Evolutionary conservation across 345 rosid species (phyloP).

Genomic region (Rhodamnia argentea): DNA sequence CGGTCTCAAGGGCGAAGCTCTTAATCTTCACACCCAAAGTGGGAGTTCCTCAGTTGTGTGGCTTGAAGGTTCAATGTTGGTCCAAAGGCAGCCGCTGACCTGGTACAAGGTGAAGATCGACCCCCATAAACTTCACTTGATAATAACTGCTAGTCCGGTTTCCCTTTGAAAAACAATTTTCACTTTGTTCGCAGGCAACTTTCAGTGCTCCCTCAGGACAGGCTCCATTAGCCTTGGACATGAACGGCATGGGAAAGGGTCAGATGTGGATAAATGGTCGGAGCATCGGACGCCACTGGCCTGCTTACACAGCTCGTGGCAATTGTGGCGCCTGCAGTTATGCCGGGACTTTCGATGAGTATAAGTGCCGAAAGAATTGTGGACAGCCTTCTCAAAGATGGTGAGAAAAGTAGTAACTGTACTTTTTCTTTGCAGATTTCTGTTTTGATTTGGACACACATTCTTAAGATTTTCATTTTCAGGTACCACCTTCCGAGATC

Average conservation of each 20-base stretch:
- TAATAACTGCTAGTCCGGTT: too few relatives aligned
- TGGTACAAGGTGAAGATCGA: slow-evolving; percentile 67
- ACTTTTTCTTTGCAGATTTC: neutral
- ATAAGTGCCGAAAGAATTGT: slow-evolving; percentile 50
- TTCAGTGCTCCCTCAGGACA: slow-evolving; percentile 52
- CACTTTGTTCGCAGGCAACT: slow-evolving; percentile 33
- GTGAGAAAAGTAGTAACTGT: slow-evolving; percentile 13
- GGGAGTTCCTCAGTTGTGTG: slow-evolving; percentile 76
- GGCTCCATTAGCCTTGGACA: slow-evolving; percentile 76
- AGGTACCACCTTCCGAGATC: slow-evolving; percentile 94
- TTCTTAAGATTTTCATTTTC: neutral
- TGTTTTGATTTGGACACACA: neutral
- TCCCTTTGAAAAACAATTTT: neutral
- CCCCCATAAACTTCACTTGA: neutral
- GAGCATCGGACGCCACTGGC: slow-evolving; percentile 84
- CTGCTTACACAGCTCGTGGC: slow-evolving; percentile 57
- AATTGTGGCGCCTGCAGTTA: slow-evolving; percentile 61
- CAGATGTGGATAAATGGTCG: slow-evolving; percentile 79
- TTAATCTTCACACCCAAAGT: slow-evolving; percentile 45
- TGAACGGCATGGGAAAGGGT: slow-evolving; percentile 79
- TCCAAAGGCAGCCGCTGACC: slow-evolving; percentile 54
- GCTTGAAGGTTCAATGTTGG: slow-evolving; percentile 49
- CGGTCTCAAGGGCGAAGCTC: slow-evolving; percentile 74
- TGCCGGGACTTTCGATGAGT: slow-evolving; percentile 37
- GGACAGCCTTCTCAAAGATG: slow-evolving; percentile 83